Evolutionary conservation across 768 basidiomycete genomes (phyloP), one percentile per base, ranked within the genome.

Genomic region (Lactarius vividus): DNA sequence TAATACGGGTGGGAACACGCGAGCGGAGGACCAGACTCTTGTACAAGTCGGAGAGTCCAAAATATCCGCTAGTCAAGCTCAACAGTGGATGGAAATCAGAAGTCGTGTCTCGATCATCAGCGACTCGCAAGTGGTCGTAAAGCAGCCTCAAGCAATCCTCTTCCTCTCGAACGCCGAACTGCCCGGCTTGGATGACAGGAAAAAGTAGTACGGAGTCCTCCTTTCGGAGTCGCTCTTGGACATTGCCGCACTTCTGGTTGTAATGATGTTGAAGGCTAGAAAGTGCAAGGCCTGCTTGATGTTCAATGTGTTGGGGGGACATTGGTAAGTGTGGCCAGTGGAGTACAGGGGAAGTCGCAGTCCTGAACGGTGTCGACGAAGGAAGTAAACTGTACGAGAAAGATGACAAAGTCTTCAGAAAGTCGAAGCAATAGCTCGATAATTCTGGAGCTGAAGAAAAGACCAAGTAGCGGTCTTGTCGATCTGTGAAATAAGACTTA

Each of bases 31-130:
- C 79, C 42, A 88, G 79, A 33, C 85, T 79, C 73, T 92, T 92
- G 74, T 98, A 98, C 15, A 83, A 84, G 64, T 82, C 79, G 73
- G 91, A 91, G 37, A 98, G 79, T 8, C 91, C 91, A 74, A 99
- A 98, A 77, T 99, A 99, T 13, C 97, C 97, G 71, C 89, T 95
- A 8, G 97, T 99, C 73, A 98, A 78, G 74, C 97, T 92, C 33
- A 89, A 75, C 20, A 84, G 72, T n/a, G 85, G 85, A 20, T 69
- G 63, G 54, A 72, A 72, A 4, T 44, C 28, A 18, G 23, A 10
- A 10, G 61, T 23, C 37, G 16, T n/a, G 57, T 57, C 18, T n/a
- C 23, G 52, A 56, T 53, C 39, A 52, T 56, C 35, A 52, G 33
- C 33, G 46, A 37, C 18, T 60, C 61, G 28, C 62, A 71, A 37